Conservation (phyloP, 352 stramenopile species). For the Pythium pyrilobum region DNA sequence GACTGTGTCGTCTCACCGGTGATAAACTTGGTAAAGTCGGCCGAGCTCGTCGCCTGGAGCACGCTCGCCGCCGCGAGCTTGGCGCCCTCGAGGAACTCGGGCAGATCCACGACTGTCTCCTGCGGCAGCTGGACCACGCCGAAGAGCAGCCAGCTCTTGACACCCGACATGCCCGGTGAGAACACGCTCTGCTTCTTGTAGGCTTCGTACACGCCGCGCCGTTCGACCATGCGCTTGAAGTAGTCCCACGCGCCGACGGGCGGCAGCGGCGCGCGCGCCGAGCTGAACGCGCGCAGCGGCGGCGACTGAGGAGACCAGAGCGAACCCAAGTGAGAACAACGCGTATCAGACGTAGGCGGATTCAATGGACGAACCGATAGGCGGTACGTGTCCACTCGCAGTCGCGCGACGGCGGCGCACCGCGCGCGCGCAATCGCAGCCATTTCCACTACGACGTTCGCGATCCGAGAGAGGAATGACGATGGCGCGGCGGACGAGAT, state of each 20-base stretch:
- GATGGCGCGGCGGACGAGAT: no score
- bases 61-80: slow-evolving; percentile 8
- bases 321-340: no score
- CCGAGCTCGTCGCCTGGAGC: slow-evolving; percentile 10
- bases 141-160: slow-evolving; percentile 12
- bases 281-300: not conserved
- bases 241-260: slow-evolving; percentile 7
- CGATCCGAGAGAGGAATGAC: no score
- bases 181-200: slow-evolving; percentile 6
- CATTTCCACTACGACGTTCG: no score
- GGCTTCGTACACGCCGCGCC: not conserved
- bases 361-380: no score
- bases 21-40: slow-evolving; percentile 7
- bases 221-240: slow-evolving; percentile 8
- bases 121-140: slow-evolving; percentile 4
- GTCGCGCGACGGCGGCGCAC: no score
- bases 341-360: no score
- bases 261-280: not conserved
- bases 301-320: no score
- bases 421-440: no score
- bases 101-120: slow-evolving; percentile 3
- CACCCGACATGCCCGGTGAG: not conserved
- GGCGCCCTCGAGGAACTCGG: slow-evolving; percentile 13
- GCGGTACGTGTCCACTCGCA: no score
- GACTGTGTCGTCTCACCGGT: not conserved